Conservation (phyloP, 1,139 yeast species). For the Hansenula anomala region DNA sequence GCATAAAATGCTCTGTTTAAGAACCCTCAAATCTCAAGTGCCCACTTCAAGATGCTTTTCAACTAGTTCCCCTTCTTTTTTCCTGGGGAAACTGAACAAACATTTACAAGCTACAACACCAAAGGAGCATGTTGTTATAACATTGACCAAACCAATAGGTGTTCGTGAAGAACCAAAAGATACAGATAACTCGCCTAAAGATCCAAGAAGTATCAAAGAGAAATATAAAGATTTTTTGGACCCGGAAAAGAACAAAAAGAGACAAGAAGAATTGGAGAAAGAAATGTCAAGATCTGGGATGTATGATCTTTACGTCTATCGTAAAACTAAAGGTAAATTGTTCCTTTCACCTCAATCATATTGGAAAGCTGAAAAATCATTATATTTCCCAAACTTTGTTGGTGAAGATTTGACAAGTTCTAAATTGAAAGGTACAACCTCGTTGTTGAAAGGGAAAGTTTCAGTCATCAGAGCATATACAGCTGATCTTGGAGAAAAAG, state of each 20-base stretch:
- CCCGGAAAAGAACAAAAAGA: conserved; percentile 44
- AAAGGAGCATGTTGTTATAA: conserved; percentile 29
- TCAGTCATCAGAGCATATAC: conserved; percentile 63
- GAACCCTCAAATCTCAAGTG: too few species aligned
- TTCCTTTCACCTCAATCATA: conserved; percentile 76
- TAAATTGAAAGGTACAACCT: conserved; percentile 21
- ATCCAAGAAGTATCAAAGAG: conserved; percentile 30
- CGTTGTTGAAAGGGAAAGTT: conserved; percentile 43
- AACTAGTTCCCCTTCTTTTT: conserved; percentile 26
- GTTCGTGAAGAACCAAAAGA: conserved; percentile 30
- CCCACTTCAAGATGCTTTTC: conserved; percentile 38
- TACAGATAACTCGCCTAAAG: conserved; percentile 30
- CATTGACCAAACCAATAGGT: conserved; percentile 43
- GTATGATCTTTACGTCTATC: conserved; percentile 74
- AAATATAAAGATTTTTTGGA: conserved; percentile 41
- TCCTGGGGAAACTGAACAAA: conserved; percentile 32
- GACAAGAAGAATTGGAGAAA: conserved; percentile 59
- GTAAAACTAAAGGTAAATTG: conserved; percentile 79
- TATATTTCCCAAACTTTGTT: conserved; percentile 79
- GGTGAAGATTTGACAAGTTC: conserved; percentile 50
- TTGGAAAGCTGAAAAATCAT: conserved; percentile 69
- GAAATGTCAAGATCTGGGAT: conserved; percentile 87
- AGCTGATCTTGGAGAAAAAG: conserved; percentile 68
- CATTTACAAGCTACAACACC: conserved; percentile 33
- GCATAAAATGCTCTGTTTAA: too few species aligned